phyloP scores from a whole-genome alignment of 306 rosid genomes.

The Vigna radiata region DNA sequence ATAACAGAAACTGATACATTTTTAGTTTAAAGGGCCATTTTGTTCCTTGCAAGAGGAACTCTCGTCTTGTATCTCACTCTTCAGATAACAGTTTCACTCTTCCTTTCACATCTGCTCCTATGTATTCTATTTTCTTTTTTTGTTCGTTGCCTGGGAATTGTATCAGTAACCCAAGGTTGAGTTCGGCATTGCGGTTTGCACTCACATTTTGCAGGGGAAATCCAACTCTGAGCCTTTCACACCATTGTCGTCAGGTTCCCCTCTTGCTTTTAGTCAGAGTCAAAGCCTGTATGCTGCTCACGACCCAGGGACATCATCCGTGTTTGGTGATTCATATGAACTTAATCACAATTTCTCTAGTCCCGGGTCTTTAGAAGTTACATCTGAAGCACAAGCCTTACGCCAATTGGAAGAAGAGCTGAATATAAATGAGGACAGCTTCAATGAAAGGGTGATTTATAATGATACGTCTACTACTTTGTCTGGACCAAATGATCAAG shows the following conservation, averaged over 20 bases:
- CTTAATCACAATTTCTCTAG: conserved; percentile 68
- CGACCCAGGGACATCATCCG: conserved; percentile 56
- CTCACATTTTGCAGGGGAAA: conserved; percentile 70
- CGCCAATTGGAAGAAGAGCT: conserved; percentile 74
- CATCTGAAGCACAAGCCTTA: conserved; percentile 72
- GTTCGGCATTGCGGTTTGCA: conserved; percentile 32
- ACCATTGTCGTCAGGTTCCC: conserved; percentile 55
- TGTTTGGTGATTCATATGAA: conserved; percentile 57
- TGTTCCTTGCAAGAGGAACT: conserved; percentile 2
- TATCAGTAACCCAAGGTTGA: conserved; percentile 19
- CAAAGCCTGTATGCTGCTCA: conserved; percentile 50
- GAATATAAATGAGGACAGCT: conserved; percentile 68
- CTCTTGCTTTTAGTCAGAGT: conserved; percentile 55
- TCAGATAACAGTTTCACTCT: background rate
- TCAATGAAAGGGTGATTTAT: conserved; percentile 45
- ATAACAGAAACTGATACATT: background rate
- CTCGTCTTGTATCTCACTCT: conserved; percentile 15
- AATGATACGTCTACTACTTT: conserved; percentile 55
- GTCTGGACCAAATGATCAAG: conserved; percentile 51
- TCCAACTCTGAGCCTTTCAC: too few relatives aligned
- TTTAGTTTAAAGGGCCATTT: background rate
- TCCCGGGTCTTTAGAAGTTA: conserved; percentile 71
- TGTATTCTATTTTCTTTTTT: background rate
- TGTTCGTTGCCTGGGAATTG: background rate
- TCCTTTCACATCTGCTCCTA: conserved; percentile 1